Conservation (phyloP, 345 rosid genomes). For the Adansonia digitata region DNA sequence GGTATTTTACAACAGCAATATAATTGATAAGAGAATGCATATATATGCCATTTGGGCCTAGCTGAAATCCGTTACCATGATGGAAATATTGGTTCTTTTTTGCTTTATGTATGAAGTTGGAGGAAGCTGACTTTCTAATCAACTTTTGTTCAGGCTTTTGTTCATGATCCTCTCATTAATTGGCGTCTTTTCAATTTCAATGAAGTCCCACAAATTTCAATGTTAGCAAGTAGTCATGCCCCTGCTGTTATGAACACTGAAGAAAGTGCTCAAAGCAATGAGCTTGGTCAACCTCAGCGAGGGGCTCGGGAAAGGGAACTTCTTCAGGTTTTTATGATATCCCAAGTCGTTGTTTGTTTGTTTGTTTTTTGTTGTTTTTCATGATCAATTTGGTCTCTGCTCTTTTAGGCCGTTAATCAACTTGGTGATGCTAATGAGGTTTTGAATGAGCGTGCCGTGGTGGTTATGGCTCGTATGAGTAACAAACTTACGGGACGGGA, state of each 20-base stretch:
- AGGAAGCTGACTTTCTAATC: constrained; percentile 10
- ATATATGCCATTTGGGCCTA: no score
- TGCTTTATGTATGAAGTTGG: background rate
- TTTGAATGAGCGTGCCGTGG: constrained; percentile 85
- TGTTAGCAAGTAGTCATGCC: constrained; percentile 48
- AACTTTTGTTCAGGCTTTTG: constrained; percentile 68
- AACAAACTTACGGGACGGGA: background rate
- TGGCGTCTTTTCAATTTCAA: constrained; percentile 99
- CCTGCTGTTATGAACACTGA: constrained; percentile 56
- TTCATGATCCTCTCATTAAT: constrained; percentile 96
- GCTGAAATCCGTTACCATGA: background rate
- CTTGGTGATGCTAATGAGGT: constrained; percentile 99
- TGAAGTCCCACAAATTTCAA: constrained; percentile 90
- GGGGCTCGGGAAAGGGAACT: constrained; percentile 92
- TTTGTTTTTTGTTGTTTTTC: no score
- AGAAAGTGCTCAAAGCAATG: constrained; percentile 3
- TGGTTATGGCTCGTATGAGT: constrained; percentile 95
- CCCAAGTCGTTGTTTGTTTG: no score
- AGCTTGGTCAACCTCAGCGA: constrained; percentile 76
- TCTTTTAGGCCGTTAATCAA: constrained; percentile 76
- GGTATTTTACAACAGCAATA: background rate
- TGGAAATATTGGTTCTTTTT: background rate
- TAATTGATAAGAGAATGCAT: background rate
- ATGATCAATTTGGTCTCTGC: background rate
- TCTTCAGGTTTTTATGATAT: constrained; percentile 65